phyloP scores from a whole-genome alignment of 2,329 filamentous ascomycete species.

The Pestalotiopsis sp. region DNA sequence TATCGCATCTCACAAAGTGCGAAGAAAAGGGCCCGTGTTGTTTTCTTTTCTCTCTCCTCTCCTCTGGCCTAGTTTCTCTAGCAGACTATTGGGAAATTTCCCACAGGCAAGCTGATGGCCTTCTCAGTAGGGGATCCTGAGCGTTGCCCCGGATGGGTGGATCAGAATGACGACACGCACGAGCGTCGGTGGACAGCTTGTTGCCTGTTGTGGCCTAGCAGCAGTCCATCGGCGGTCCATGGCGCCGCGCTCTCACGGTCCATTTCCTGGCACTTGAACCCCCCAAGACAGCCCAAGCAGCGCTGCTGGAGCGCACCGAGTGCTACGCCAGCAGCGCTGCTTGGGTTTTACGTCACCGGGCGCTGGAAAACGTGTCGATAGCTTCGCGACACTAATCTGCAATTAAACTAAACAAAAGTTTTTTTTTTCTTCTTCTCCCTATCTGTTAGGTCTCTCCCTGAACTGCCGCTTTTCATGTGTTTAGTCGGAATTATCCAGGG shows the following conservation, averaged over 20 bases:
- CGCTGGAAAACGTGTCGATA: neutral
- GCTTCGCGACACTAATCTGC: neutral
- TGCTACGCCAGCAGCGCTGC: neutral
- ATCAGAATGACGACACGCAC: constrained; percentile 11
- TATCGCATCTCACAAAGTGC: neutral
- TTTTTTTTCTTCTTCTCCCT: neutral
- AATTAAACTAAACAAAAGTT: neutral
- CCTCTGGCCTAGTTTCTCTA: neutral
- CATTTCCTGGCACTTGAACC: neutral
- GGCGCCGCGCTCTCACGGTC: neutral
- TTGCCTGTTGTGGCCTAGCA: constrained; percentile 2
- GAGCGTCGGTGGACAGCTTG: constrained; percentile 1
- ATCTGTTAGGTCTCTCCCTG: neutral
- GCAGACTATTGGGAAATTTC: neutral
- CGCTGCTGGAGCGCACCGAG: neutral
- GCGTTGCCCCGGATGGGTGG: constrained; percentile 2
- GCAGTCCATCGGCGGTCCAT: neutral
- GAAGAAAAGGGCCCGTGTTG: neutral
- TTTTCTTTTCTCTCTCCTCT: neutral
- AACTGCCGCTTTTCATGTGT: neutral
- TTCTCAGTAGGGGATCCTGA: neutral
- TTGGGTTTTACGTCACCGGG: neutral
- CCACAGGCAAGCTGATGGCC: neutral
- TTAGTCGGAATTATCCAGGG: neutral
- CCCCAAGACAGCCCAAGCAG: too few relatives aligned